Conservation (phyloP, 148 eudicot genomes). For the Silene uniflora region DNA sequence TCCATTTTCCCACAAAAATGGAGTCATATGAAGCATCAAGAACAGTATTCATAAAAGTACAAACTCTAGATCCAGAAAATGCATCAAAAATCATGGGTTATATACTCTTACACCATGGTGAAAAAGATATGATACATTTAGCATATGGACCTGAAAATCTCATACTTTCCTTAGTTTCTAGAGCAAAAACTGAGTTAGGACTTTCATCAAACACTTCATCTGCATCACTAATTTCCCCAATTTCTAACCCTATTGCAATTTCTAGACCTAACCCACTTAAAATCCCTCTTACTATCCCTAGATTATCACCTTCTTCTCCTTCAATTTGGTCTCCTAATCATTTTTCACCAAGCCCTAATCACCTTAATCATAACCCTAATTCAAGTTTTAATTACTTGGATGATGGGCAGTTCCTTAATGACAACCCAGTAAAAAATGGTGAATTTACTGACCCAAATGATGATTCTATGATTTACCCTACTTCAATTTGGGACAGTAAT, state of each 20-base stretch:
- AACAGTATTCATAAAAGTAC: slow-evolving; percentile 49
- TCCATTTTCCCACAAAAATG: slow-evolving; percentile 31
- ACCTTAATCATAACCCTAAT: slow-evolving; percentile 3
- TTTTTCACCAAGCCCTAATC: slow-evolving; percentile 34
- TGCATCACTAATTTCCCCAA: slow-evolving; percentile 30
- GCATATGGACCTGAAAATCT: slow-evolving; percentile 58
- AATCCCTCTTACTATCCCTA: slow-evolving; percentile 39
- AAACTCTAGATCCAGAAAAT: slow-evolving; percentile 67
- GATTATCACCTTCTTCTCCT: slow-evolving; percentile 52
- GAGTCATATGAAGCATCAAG: slow-evolving; percentile 64
- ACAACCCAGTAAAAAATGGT: slow-evolving; percentile 28
- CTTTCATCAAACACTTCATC: slow-evolving; percentile 44
- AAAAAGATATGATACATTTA: slow-evolving; percentile 66
- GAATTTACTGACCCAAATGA: slow-evolving; percentile 41
- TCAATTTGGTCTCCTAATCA: slow-evolving; percentile 50
- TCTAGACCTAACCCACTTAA: slow-evolving; percentile 49
- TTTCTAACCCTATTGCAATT: slow-evolving; percentile 37
- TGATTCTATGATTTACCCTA: slow-evolving; percentile 21
- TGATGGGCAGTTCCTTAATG: slow-evolving; percentile 31
- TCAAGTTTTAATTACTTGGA: slow-evolving; percentile 25
- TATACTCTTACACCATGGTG: slow-evolving; percentile 51
- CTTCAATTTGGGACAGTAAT: slow-evolving; percentile 29
- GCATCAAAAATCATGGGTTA: slow-evolving; percentile 69
- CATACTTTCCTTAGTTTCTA: slow-evolving; percentile 38
- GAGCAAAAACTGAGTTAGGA: slow-evolving; percentile 45